Percentiles rank a stretch among this genome's conserved stretches.
These are phyloP conservation scores for Pisolithus tinctorius DNA, from an alignment of 768 basidiomycete species.

Conservation along the genomic window DNA sequence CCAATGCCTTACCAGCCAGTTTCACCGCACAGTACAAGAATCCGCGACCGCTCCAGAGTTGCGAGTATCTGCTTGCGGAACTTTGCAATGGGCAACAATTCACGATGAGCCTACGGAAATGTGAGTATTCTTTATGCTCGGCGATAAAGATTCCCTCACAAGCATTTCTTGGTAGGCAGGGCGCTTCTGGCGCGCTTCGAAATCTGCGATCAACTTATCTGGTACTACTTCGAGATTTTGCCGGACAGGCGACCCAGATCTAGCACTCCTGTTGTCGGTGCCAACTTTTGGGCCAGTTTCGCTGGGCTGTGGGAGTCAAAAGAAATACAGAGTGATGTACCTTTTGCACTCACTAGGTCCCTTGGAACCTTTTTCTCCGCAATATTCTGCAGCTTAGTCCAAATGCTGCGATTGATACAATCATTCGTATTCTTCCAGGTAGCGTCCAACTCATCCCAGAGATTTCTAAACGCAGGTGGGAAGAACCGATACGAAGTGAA, in stretches of 20 bases:
- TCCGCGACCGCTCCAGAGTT: conserved; percentile 65
- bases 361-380: conserved; percentile 51
- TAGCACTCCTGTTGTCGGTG: conserved; percentile 11
- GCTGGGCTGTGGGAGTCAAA: conserved; percentile 11
- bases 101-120: conserved; percentile 55
- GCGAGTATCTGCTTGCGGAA: conserved; percentile 70
- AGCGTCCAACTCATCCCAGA: conserved; percentile 87
- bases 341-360: not conserved
- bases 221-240: conserved; percentile 19
- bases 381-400: conserved; percentile 63
- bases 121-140: not conserved
- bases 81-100: conserved; percentile 76
- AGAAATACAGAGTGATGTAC: not conserved
- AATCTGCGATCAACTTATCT: conserved; percentile 51
- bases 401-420: conserved; percentile 55
- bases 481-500: conserved; percentile 70
- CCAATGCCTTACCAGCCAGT: conserved; percentile 59
- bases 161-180: conserved; percentile 83
- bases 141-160: conserved; percentile 37
- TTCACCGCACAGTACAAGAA: conserved; percentile 83
- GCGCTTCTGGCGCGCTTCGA: conserved; percentile 55
- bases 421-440: conserved; percentile 57
- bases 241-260: conserved; percentile 1
- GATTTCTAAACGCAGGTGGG: conserved; percentile 76
- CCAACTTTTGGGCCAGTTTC: conserved; percentile 14